Evolutionary conservation across 768 basidiomycete species (phyloP).

Genomic region (Pleurotus eryngii): DNA sequence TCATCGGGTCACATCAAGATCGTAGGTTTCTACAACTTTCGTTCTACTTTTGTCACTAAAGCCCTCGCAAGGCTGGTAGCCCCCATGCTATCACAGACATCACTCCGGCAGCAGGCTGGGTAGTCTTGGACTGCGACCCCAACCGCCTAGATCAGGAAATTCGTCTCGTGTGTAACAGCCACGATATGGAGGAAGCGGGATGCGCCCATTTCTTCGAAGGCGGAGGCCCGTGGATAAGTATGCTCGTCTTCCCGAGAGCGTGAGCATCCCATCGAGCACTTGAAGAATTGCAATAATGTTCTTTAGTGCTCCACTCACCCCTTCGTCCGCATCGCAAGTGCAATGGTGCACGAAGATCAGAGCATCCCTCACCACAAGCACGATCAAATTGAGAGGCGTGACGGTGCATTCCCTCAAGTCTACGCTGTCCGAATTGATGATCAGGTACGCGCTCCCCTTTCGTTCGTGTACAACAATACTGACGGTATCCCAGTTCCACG

Average conservation of each 20-base stretch:
- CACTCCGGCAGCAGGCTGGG: constrained; percentile 14
- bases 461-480: background rate
- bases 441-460: background rate
- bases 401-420: constrained; percentile 23
- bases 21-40: background rate
- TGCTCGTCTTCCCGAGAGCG: constrained; percentile 50
- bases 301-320: too few species aligned
- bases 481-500: background rate
- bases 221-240: constrained; percentile 42
- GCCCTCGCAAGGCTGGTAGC: background rate
- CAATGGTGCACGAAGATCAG: constrained; percentile 35
- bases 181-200: constrained; percentile 14
- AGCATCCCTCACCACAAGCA: constrained; percentile 26
- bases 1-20: constrained; percentile 7
- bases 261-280: constrained; percentile 19
- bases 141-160: constrained; percentile 11
- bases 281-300: too few species aligned
- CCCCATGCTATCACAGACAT: constrained; percentile 14
- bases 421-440: constrained; percentile 28
- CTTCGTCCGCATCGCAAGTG: constrained; percentile 27
- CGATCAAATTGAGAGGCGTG: constrained; percentile 20
- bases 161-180: constrained; percentile 12
- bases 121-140: constrained; percentile 11
- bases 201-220: constrained; percentile 39
- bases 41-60: background rate